Evolutionary conservation across 768 basidiomycete species (phyloP).

Genomic region (Mycena vitilis): DNA sequence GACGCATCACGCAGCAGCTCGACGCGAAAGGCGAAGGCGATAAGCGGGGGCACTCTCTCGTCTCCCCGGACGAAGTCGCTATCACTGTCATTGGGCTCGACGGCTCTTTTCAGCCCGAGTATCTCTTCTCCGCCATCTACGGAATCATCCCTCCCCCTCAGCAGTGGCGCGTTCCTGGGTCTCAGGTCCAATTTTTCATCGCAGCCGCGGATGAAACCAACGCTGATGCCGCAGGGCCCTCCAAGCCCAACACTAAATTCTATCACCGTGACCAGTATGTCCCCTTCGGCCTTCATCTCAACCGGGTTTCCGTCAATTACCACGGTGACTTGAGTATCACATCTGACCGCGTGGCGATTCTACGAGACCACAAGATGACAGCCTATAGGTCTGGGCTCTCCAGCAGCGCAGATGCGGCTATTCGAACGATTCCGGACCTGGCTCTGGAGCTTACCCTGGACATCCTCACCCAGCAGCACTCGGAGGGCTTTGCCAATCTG

Average conservation of each 20-base stretch:
- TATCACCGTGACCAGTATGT: constrained; percentile 23
- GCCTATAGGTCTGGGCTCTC: not conserved
- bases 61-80: constrained; percentile 7
- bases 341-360: constrained; percentile 9
- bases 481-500: constrained; percentile 5
- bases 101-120: not conserved
- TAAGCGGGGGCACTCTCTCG: not conserved
- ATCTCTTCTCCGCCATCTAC: constrained; percentile 25
- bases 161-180: constrained; percentile 16
- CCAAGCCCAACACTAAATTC: constrained; percentile 18
- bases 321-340: constrained; percentile 18
- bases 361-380: not conserved
- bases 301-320: constrained; percentile 19
- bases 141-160: constrained; percentile 21
- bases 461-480: constrained; percentile 15
- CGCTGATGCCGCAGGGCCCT: no score
- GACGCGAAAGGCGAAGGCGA: not conserved
- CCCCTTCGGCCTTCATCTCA: constrained; percentile 9
- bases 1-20: constrained; percentile 12
- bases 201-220: not conserved
- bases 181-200: constrained; percentile 20
- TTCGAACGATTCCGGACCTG: constrained; percentile 11
- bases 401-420: not conserved
- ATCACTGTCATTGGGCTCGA: constrained; percentile 21
- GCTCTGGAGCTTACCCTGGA: constrained; percentile 19